Evolutionary conservation across 2,329 filamentous ascomycete species (phyloP).

Genomic region (Ophiocordyceps camponoti-leonardi): DNA sequence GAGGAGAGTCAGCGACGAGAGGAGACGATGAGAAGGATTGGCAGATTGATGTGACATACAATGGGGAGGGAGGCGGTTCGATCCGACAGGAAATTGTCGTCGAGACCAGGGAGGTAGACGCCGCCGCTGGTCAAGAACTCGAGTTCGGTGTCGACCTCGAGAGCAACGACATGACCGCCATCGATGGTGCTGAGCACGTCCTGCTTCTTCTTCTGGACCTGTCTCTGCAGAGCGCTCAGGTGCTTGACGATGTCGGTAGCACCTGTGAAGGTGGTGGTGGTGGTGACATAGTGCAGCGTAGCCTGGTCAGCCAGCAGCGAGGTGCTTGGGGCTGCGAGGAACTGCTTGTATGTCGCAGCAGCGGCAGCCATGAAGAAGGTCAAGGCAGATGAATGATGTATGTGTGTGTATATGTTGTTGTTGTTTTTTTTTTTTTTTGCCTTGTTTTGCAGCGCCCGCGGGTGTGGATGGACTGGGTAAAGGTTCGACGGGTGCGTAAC

Average conservation of each 20-base stretch:
- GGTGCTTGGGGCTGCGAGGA: slow-evolving; percentile 48
- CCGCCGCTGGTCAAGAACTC: slow-evolving; percentile 73
- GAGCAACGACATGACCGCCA: slow-evolving; percentile 51
- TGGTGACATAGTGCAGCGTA: slow-evolving; percentile 76
- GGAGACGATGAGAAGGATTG: not conserved
- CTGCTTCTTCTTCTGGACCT: slow-evolving; percentile 71
- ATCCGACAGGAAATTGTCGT: slow-evolving; percentile 88
- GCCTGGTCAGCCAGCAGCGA: slow-evolving; percentile 47
- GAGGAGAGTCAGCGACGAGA: slow-evolving; percentile 1
- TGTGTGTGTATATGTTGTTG: too few relatives aligned
- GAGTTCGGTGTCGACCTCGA: slow-evolving; percentile 69
- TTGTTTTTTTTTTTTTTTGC: not conserved
- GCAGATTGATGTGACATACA: slow-evolving; percentile 34
- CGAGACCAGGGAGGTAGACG: slow-evolving; percentile 70
- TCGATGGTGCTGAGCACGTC: slow-evolving; percentile 61
- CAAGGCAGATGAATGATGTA: not conserved
- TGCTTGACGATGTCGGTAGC: slow-evolving; percentile 70
- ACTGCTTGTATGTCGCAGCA: slow-evolving; percentile 46
- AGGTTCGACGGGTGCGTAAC: not conserved
- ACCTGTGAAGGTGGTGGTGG: slow-evolving; percentile 57
- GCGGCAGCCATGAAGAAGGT: slow-evolving; percentile 19
- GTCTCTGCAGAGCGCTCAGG: slow-evolving; percentile 49
- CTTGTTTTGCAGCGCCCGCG: not conserved
- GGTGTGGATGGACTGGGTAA: not conserved
- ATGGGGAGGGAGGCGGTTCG: slow-evolving; percentile 63